Base-by-base conservation (phyloP, 2,329 filamentous ascomycete species). In the Neofusicoccum kwambonambiense region DNA sequence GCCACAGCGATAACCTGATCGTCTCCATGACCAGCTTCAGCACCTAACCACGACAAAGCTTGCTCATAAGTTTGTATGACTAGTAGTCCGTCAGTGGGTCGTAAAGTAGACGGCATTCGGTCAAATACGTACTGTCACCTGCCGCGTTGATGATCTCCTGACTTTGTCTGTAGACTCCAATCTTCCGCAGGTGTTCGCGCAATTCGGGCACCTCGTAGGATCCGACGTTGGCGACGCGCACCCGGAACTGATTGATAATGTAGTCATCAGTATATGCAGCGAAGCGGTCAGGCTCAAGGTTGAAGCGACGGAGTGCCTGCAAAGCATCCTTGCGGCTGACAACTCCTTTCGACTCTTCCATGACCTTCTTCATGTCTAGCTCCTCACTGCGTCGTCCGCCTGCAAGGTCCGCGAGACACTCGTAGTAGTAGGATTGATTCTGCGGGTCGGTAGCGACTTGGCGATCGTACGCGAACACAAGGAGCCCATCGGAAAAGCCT, bases 371-470 rank as follows among this genome's bases (percentile, higher is more conserved):
- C 39, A 81, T 80, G 47, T 85, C 78, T n/a, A 92, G 81, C 7
- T 80, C 73, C 47, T 85, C 82, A 71, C 84, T 88, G 39, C 81
- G 76, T 62, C 88, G 80, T 17, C 84, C 82, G 27, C 78, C 77
- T 15, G 85, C 84, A 62, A 91, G 84, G 52, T 82, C 79, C 68
- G 84, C 81, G n/a, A 92, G 78, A 70, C 86, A 89, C 73, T 89
- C 84, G 66, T 90, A 82, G 72, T 90, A 91, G 71, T 87, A 86
- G 2, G 87, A 76, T 17, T 79, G 78, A 66, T 85, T 84, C 19
- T 70, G 68, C 19, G 82, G 81, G 72, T 91, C 87, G 58, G 81
- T 83, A 8, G 77, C 72, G 27, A 82, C 77, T 75, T 91, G 89
- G 39, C 84, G 81, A 27, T 86, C 80, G 71, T 86, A 91, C 3